phyloP scores from a whole-genome alignment of 1,139 yeast species.

The Yamadazyma atmosphaerica region DNA sequence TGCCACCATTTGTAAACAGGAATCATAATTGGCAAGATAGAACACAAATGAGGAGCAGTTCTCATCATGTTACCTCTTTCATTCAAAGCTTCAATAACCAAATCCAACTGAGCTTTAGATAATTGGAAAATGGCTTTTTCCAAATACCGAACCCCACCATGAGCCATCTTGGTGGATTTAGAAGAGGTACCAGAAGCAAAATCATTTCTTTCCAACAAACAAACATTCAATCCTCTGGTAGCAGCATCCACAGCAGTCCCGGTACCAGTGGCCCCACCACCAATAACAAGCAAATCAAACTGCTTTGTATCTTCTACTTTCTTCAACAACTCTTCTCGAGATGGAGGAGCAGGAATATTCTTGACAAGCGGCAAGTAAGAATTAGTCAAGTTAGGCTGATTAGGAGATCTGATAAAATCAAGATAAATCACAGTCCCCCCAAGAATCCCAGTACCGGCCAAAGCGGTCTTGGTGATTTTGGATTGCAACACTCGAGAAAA shows the following conservation, averaged over 20 bases:
- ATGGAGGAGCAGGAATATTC: conserved; percentile 35
- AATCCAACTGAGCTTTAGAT: conserved; percentile 86
- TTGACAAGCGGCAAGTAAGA: conserved; percentile 41
- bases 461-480: conserved; percentile 31
- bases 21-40: conserved; percentile 88
- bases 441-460: conserved; percentile 32
- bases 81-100: conserved; percentile 90
- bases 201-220: conserved; percentile 82
- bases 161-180: conserved; percentile 95
- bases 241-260: conserved; percentile 94
- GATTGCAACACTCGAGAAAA: conserved; percentile 17
- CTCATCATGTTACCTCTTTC: conserved; percentile 88
- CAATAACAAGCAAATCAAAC: conserved; percentile 81
- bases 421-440: conserved; percentile 44
- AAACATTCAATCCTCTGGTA: conserved; percentile 86
- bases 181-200: conserved; percentile 93
- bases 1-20: conserved; percentile 97
- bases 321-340: conserved; percentile 34
- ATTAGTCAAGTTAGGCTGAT: conserved; percentile 26
- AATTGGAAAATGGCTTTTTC: conserved; percentile 93
- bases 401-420: conserved; percentile 43
- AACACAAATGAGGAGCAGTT: conserved; percentile 90
- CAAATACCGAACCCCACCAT: conserved; percentile 94
- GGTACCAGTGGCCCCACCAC: conserved; percentile 96
- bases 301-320: conserved; percentile 38